Conservation (phyloP, 345 rosid species). For the Citrus cavaleriei region DNA sequence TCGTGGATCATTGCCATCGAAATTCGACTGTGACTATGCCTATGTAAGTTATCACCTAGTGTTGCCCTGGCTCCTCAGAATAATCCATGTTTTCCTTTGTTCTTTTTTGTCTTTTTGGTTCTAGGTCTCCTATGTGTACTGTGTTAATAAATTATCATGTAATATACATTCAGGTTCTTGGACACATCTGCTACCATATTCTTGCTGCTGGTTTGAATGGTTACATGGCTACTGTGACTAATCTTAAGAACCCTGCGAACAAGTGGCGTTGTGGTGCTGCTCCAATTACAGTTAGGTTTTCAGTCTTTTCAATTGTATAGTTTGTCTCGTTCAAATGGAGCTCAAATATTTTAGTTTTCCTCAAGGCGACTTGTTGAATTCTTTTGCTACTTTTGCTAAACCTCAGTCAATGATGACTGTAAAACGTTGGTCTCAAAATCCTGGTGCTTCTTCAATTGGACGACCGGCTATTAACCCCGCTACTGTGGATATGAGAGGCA, state of each 20-base stretch:
- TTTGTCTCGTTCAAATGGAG: neutral
- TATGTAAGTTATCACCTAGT: slow-evolving; percentile 51
- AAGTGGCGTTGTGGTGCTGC: slow-evolving; percentile 99
- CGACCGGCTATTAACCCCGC: slow-evolving; percentile 98
- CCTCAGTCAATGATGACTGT: slow-evolving; percentile 92
- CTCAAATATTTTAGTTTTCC: neutral
- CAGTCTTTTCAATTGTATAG: neutral
- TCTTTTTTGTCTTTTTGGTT: neutral
- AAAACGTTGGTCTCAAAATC: slow-evolving; percentile 83
- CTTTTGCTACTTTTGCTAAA: slow-evolving; percentile 12
- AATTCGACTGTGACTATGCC: slow-evolving; percentile 96
- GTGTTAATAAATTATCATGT: neutral
- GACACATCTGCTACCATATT: slow-evolving; percentile 86
- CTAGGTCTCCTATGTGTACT: neutral
- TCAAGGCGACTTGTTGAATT: neutral
- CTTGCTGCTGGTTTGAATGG: slow-evolving; percentile 96
- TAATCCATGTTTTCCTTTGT: neutral
- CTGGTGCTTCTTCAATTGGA: slow-evolving; percentile 68
- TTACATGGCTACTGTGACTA: slow-evolving; percentile 93
- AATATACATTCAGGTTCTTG: slow-evolving; percentile 62
- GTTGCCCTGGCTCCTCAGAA: slow-evolving; percentile 2
- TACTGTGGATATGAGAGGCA: slow-evolving; percentile 91
- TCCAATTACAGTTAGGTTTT: slow-evolving; percentile 76
- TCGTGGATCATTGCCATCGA: slow-evolving; percentile 96
- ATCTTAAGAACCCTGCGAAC: slow-evolving; percentile 82